Conservation (phyloP, 768 basidiomycete species). For the Trametes coccinea region DNA sequence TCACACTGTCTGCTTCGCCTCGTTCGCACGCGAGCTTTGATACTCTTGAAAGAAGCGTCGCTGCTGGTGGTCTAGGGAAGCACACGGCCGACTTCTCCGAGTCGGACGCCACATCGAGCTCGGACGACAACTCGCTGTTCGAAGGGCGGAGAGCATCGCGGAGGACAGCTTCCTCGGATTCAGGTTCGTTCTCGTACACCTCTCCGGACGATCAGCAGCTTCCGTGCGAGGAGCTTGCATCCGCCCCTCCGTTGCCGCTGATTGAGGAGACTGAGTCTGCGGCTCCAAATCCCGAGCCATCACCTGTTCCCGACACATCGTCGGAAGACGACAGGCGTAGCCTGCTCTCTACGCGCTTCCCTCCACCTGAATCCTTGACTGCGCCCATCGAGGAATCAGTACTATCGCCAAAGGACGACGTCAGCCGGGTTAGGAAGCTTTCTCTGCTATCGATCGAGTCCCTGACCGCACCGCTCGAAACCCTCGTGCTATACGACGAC, state of each 20-base stretch:
- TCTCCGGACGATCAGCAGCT: neutral
- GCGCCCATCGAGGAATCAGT: neutral
- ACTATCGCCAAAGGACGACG: neutral
- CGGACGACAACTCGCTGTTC: neutral
- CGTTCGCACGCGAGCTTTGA: constrained; percentile 5
- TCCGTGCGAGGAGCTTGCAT: neutral
- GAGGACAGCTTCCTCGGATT: neutral
- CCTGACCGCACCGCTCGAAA: constrained; percentile 15
- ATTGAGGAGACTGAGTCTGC: neutral
- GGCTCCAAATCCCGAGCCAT: neutral
- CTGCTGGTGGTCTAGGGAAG: constrained; percentile 12
- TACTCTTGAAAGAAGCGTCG: constrained; percentile 7
- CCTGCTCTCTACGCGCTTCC: neutral
- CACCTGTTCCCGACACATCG: too few relatives aligned
- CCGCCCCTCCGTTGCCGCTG: neutral
- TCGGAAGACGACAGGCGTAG: too few relatives aligned
- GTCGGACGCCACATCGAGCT: constrained; percentile 6
- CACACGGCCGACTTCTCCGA: constrained; percentile 5
- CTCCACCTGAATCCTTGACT: neutral
- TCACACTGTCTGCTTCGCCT: neutral
- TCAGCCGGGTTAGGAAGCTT: neutral
- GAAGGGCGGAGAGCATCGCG: neutral
- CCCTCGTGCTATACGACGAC: constrained; percentile 1
- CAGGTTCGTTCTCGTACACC: neutral
- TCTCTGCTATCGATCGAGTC: constrained; percentile 6